Evolutionary conservation across 768 basidiomycete species (phyloP).

Genomic region (Rossbeevera mucosa): DNA sequence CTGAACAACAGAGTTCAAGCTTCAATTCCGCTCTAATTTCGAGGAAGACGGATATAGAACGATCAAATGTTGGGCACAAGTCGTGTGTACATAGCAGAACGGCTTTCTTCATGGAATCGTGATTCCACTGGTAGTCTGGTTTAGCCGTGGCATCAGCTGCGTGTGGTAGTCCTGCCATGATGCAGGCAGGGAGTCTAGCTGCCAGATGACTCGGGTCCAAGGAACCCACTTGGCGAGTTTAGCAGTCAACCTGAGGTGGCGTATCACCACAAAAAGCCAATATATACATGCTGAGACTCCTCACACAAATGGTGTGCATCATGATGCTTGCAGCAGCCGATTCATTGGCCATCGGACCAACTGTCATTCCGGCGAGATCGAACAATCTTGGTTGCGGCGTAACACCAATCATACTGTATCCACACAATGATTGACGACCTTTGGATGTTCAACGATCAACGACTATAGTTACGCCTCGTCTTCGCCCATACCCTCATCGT

Average conservation of each 20-base stretch:
- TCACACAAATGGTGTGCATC: not conserved
- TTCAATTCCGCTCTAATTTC: not conserved
- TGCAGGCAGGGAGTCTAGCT: too few relatives aligned
- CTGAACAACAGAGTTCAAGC: too few relatives aligned
- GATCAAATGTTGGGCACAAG: not conserved
- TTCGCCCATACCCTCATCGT: conserved; percentile 18
- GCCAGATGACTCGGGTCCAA: too few relatives aligned
- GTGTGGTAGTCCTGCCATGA: not conserved
- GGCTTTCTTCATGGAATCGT: not conserved
- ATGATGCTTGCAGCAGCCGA: not conserved
- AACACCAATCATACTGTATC: not conserved
- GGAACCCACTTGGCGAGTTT: not conserved
- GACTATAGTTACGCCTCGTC: conserved; percentile 13
- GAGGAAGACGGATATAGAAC: not conserved
- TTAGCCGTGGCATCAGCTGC: not conserved
- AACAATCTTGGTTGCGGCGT: not conserved
- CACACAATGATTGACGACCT: not conserved
- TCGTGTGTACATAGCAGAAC: not conserved
- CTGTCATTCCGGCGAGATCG: not conserved
- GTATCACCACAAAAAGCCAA: not conserved
- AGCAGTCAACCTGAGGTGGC: not conserved
- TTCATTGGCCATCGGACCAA: not conserved
- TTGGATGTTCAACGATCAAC: not conserved
- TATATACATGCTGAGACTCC: not conserved
- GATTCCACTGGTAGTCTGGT: not conserved